Evolutionary conservation across 1,139 yeast species (phyloP).

Genomic region (Candida albicans): DNA sequence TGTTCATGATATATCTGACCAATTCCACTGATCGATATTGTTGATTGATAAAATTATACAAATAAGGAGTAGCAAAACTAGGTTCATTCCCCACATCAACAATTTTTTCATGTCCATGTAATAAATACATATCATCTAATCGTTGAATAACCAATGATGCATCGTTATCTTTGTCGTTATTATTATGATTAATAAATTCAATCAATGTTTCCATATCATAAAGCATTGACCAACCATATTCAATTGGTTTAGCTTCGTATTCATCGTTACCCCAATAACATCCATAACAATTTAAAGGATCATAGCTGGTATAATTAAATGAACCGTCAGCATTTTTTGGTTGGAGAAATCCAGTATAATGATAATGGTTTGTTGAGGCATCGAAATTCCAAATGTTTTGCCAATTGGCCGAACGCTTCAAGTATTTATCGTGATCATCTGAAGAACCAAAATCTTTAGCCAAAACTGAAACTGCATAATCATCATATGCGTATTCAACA

Average conservation of each 20-base stretch:
- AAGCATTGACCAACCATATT: constrained; percentile 49
- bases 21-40: constrained; percentile 32
- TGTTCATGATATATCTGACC: constrained; percentile 29
- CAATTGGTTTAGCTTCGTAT: constrained; percentile 62
- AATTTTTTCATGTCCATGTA: constrained; percentile 25
- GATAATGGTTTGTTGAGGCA: constrained; percentile 19
- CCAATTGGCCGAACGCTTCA: constrained; percentile 37
- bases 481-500: constrained; percentile 40
- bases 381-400: constrained; percentile 37
- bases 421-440: constrained; percentile 27
- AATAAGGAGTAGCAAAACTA: constrained; percentile 33
- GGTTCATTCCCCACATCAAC: constrained; percentile 39
- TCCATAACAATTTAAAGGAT: constrained; percentile 29
- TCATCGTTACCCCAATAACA: constrained; percentile 55
- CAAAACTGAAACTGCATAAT: constrained; percentile 34
- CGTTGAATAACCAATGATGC: constrained; percentile 22
- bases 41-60: constrained; percentile 29
- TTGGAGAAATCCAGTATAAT: constrained; percentile 34
- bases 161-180: constrained; percentile 16
- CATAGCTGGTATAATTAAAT: constrained; percentile 24
- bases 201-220: constrained; percentile 32
- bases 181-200: constrained; percentile 22
- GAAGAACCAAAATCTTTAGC: constrained; percentile 30
- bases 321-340: constrained; percentile 32
- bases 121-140: constrained; percentile 37